Percentiles rank a stretch among this genome's conserved stretches.
Conservation (phyloP, 305 asterid species). For the Fraxinus sp. region DNA sequence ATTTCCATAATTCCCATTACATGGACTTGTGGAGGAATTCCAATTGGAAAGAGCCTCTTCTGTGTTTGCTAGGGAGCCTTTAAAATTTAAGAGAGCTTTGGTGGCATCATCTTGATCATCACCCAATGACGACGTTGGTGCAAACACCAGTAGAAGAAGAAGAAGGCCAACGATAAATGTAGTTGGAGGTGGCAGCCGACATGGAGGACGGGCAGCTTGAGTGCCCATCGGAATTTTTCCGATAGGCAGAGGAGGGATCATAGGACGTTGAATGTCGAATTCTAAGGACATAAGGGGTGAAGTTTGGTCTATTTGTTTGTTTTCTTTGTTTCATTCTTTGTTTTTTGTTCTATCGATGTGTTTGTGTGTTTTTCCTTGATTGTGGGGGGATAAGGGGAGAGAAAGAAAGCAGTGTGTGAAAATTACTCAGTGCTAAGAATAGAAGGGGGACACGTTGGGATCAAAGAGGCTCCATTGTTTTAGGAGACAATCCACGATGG, state of each 20-base stretch:
- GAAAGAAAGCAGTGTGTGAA: background rate
- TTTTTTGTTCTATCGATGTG: background rate
- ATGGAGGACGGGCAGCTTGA: background rate
- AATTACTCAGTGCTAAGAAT: background rate
- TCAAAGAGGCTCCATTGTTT: background rate
- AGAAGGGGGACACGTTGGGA: background rate
- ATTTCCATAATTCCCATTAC: constrained; percentile 41
- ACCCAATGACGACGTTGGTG: background rate
- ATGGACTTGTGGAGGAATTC: constrained; percentile 53
- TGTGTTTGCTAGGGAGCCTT: constrained; percentile 41
- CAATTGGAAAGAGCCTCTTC: constrained; percentile 50
- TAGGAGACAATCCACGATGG: background rate
- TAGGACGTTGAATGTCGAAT: constrained; percentile 1
- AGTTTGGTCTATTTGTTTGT: background rate
- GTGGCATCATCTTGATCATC: constrained; percentile 11
- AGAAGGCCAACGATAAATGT: background rate
- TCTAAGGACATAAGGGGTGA: background rate
- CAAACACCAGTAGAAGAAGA: background rate
- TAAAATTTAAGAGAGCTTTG: constrained; percentile 49
- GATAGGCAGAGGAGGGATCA: background rate
- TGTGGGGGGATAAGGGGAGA: constrained; percentile 9
- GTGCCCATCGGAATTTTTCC: background rate
- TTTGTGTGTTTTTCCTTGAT: constrained; percentile 12
- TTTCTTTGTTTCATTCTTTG: constrained; percentile 7
- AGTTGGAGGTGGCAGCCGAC: background rate